Conservation (phyloP, 2,329 filamentous ascomycete genomes). For the Fusarium oligoseptatum region DNA sequence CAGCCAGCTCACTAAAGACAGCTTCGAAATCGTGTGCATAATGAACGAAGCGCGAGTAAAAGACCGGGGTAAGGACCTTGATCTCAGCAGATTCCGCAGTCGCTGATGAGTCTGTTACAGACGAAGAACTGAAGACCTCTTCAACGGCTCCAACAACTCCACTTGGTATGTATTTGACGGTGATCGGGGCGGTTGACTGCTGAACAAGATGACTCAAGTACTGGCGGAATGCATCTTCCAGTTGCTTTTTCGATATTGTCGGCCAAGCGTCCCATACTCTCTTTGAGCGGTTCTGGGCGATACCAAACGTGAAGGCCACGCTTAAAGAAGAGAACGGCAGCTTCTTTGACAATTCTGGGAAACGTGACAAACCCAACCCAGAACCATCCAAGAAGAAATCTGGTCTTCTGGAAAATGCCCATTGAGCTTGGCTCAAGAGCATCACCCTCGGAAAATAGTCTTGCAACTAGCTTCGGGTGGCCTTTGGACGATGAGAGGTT, state of each 20-base stretch:
- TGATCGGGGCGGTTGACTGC: conserved; percentile 57
- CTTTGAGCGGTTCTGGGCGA: conserved; percentile 71
- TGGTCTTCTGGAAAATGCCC: conserved; percentile 55
- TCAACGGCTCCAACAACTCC: conserved; percentile 57
- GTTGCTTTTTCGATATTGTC: conserved; percentile 60
- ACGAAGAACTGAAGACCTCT: conserved; percentile 55
- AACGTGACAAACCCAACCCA: conserved; percentile 77
- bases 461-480: conserved; percentile 71
- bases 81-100: conserved; percentile 62
- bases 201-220: conserved; percentile 66
- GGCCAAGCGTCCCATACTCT: conserved; percentile 67
- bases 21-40: conserved; percentile 74
- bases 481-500: conserved; percentile 71
- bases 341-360: conserved; percentile 74
- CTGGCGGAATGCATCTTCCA: conserved; percentile 62
- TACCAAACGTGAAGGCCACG: conserved; percentile 74
- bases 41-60: conserved; percentile 75
- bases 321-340: conserved; percentile 67
- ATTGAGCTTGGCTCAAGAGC: conserved; percentile 65
- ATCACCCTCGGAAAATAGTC: conserved; percentile 66
- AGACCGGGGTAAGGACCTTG: conserved; percentile 72
- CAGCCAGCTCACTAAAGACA: conserved; percentile 70
- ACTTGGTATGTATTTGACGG: conserved; percentile 67
- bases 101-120: conserved; percentile 32
- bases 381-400: conserved; percentile 70